These are phyloP conservation scores for Chenopodium formosanum DNA, from an alignment of 148 eudicot species.

Conservation along the genomic window DNA sequence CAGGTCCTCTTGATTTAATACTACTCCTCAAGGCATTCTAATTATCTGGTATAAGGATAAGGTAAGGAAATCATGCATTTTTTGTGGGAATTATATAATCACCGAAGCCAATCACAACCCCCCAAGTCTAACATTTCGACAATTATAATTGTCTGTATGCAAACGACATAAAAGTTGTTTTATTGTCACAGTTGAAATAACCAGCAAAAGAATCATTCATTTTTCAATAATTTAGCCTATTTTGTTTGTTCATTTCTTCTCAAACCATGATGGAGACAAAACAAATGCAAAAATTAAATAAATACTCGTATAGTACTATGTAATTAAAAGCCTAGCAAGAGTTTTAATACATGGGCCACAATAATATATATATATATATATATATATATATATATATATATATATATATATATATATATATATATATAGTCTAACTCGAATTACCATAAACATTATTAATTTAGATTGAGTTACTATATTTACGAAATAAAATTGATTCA, in stretches of 20 bases:
- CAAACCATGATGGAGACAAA: not conserved
- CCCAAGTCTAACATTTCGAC: not conserved
- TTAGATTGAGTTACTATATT: no score
- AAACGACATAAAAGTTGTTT: not conserved
- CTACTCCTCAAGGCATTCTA: not conserved
- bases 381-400: no score
- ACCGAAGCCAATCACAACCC: not conserved
- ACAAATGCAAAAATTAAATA: not conserved
- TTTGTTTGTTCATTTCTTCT: not conserved
- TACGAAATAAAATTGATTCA: no score
- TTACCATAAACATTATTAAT: no score
- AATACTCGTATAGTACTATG: no score
- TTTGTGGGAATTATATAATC: not conserved
- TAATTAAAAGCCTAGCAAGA: not conserved
- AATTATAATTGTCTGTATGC: not conserved
- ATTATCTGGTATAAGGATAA: no score
- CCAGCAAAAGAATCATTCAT: not conserved
- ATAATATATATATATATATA: no score
- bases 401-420: no score
- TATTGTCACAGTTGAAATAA: not conserved
- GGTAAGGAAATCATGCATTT: not conserved
- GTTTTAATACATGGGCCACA: not conserved
- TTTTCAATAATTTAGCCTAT: not conserved
- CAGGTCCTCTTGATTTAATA: no score
- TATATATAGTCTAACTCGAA: no score